Percentiles rank a stretch among this genome's conserved stretches.
Evolutionary conservation across 2,329 filamentous ascomycete genomes (phyloP).

Genomic region (Colletotrichum sansevieriae): DNA sequence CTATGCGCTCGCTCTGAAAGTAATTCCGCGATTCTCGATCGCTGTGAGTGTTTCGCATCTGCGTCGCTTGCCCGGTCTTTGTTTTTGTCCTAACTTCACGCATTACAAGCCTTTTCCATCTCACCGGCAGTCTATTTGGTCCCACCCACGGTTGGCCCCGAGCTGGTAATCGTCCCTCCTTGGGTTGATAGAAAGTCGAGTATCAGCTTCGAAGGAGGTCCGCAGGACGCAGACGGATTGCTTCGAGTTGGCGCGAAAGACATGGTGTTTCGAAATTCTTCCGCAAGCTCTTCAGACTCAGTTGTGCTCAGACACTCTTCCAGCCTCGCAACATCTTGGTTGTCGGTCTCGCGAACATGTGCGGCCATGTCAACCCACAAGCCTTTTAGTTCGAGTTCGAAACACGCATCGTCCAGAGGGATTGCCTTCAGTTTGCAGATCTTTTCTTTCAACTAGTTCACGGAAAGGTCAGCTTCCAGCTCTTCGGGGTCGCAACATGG

Average conservation of each 20-base stretch:
- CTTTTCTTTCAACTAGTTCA: conserved; percentile 31
- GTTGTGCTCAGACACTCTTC: conserved; percentile 35
- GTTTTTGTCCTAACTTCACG: neutral
- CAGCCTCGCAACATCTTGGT: conserved; percentile 27
- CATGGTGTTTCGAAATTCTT: conserved; percentile 31
- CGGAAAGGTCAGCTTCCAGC: neutral
- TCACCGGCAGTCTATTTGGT: neutral
- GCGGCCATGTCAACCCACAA: conserved; percentile 30
- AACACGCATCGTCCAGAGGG: conserved; percentile 19
- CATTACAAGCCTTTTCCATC: neutral
- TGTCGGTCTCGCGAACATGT: conserved; percentile 34
- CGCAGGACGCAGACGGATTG: conserved; percentile 14
- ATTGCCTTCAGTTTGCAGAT: conserved; percentile 23
- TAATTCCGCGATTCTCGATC: no score
- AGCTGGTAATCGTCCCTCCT: neutral
- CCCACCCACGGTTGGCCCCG: conserved; percentile 10
- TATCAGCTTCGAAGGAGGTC: conserved; percentile 30
- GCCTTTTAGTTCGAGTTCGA: conserved; percentile 24
- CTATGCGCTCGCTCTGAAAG: no score
- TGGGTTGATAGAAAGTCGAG: conserved; percentile 34
- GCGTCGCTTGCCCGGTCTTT: no score
- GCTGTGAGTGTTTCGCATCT: no score
- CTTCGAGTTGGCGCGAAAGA: conserved; percentile 28
- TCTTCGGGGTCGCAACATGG: neutral
- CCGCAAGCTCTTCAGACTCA: conserved; percentile 28